Base-by-base conservation (phyloP, 2,329 filamentous ascomycete species). In the Tolypocladium amazonense region DNA sequence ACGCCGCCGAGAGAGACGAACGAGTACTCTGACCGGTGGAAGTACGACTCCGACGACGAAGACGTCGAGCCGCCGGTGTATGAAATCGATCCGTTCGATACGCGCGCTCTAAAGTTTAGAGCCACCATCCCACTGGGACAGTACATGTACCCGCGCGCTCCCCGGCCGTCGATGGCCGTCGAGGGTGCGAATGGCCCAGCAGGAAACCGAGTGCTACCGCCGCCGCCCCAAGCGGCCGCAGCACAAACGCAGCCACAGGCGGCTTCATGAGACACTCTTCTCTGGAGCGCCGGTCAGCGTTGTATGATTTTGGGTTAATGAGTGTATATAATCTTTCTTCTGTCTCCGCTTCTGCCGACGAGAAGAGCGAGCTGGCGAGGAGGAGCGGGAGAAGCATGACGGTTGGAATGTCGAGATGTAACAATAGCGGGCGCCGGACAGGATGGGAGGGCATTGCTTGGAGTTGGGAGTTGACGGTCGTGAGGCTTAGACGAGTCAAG, bases 41-140 rank as follows among this genome's bases (percentile, higher is more conserved):
- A 92, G 75, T 96, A 90, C 75, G 90, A 95, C 69, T 87, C 88
- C 33, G 90, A 96, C 67, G 90, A 92, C 62, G 90, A 93, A 64
- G 90, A 95, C 55, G 88, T 92, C 58, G 89, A 92, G 60, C 84
- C 87, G 59, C 81, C 87, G 30, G 79, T 86, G 62, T 92, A 92
- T 76, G 82, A 87, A 59, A 81, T 92, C 60, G 91, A 96, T 70
- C 89, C 88, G 43, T 87, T 81, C 65, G 83, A 84, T 66, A 81
- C 80, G 20, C 76, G 77, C 27, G 81, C 83, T 27, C 73, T 88
- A 66, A 83, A 80, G 66, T 88, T 86, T 65, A 77, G 85, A 45
- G 80, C 83, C n/a, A 81, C 78, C 8, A 81, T 85, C 25, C 82
- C 81, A 1, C 69, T 82, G 43, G 78, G 77, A 53, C 71, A 75